Base-by-base conservation (phyloP, 2,329 filamentous ascomycete genomes). In the Aphanocladium album region DNA sequence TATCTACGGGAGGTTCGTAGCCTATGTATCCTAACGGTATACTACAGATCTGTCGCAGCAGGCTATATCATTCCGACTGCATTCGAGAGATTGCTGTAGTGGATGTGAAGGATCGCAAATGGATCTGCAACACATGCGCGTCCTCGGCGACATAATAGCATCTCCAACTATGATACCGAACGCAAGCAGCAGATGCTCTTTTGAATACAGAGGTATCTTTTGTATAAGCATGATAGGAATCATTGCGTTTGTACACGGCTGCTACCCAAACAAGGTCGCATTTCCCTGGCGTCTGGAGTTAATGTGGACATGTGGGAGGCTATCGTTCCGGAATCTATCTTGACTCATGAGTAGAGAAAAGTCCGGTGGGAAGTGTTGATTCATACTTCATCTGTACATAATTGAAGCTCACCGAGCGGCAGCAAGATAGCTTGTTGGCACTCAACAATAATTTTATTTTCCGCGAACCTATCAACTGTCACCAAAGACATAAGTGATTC, bases 31-130 rank as follows among this genome's bases (percentile, higher is more conserved):
- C 61, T 66, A 43, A 65, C 25, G n/a, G 43, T 37, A n/a, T 63
- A 60, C 41, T 49, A 61, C 43, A 83, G 79, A 60, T 67, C 46
- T 83, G 80, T 62, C 60, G 66, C 5, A 72, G 68, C 8, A 76
- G 79, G 2, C 66, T 82, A 1, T 83, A 82, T 60, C 82, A 85
- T 64, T 73, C 72, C 33, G 70, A 74, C 51, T 85, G 82, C 65
- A 74, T 81, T 37, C 67, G 68, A 33, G 63, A 70, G 3, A 66
- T 71, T 5, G 72, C 76, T 7, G 68, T 71, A 19, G 71, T 74
- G 52, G 67, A 78, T 1, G 69, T 78, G 11, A 69, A 68, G 4
- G 64, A 66, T 47, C 71, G 68, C 46, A 71, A 70, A 30, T 80
- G 80, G 80, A 70, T 71, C 35, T 82, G 80, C 66, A 80, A 80